phyloP scores from a whole-genome alignment of 768 basidiomycete genomes.

The Kwoniella dendrophila region DNA sequence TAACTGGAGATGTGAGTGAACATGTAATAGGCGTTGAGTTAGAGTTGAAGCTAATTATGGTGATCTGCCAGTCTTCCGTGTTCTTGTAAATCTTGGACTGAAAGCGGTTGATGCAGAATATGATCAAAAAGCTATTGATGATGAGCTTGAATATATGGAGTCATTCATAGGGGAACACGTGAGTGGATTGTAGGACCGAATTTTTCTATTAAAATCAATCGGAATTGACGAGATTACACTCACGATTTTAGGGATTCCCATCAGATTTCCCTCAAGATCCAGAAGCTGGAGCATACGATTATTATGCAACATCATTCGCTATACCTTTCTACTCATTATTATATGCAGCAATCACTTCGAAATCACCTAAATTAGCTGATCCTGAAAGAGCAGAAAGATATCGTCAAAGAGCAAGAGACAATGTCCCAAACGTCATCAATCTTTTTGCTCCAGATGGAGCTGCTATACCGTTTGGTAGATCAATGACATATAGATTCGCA shows the following conservation, averaged over 20 bases:
- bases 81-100: slow-evolving; percentile 37
- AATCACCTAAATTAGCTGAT: slow-evolving; percentile 58
- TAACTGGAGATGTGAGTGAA: slow-evolving; percentile 42
- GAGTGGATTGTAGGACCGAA: neutral
- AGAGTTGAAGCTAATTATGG: neutral
- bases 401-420: slow-evolving; percentile 64
- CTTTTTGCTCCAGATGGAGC: slow-evolving; percentile 59
- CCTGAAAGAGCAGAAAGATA: slow-evolving; percentile 69
- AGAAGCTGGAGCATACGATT: slow-evolving; percentile 32
- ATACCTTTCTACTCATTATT: slow-evolving; percentile 46
- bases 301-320: slow-evolving; percentile 46
- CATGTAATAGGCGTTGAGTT: neutral
- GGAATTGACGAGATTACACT: neutral
- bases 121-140: slow-evolving; percentile 34
- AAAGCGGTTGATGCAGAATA: slow-evolving; percentile 38
- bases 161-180: slow-evolving; percentile 37
- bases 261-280: slow-evolving; percentile 26
- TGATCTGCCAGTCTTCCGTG: slow-evolving; percentile 31
- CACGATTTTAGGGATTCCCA: slow-evolving; percentile 33
- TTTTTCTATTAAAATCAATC: too few relatives aligned
- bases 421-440: slow-evolving; percentile 23
- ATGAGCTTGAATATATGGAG: slow-evolving; percentile 35
- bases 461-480: slow-evolving; percentile 74
- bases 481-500: slow-evolving; percentile 75
- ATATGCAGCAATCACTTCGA: slow-evolving; percentile 26